Conservation (phyloP, 139 green algal genomes). For the Astrephomene gubernaculifera region DNA sequence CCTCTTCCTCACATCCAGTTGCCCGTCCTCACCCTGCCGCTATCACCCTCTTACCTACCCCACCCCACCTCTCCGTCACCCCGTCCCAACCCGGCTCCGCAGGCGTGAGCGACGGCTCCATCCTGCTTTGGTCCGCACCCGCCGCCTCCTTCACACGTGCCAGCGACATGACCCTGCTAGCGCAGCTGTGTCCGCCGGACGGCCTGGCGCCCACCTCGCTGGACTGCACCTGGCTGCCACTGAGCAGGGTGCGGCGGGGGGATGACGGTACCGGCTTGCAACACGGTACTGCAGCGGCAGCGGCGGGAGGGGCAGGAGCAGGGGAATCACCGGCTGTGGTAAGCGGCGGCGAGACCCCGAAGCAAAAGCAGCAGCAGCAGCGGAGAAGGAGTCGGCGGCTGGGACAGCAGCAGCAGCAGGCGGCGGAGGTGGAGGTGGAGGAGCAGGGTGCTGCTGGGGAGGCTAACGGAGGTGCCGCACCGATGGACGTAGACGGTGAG, state of each 20-base stretch:
- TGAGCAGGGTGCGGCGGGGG: background rate
- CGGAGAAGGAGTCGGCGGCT: background rate
- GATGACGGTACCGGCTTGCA: too few relatives aligned
- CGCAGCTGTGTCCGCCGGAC: constrained; percentile 19
- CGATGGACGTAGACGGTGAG: constrained; percentile 19
- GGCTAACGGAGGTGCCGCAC: background rate
- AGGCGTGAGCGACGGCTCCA: constrained; percentile 16
- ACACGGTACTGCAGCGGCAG: background rate
- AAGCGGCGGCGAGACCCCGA: background rate
- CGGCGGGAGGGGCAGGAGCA: background rate
- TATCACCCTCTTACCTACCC: background rate
- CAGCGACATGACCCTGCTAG: background rate
- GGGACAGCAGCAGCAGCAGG: background rate
- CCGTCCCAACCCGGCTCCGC: background rate
- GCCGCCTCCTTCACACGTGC: constrained; percentile 4
- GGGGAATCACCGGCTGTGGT: too few relatives aligned
- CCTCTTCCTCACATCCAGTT: too few relatives aligned
- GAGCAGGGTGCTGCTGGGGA: background rate
- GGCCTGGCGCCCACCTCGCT: constrained; percentile 17
- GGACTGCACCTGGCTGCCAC: constrained; percentile 23
- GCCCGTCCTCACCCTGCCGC: too few relatives aligned
- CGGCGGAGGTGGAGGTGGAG: background rate
- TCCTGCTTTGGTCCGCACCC: constrained; percentile 5
- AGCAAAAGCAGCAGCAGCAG: background rate
- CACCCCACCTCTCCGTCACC: background rate